A percentile compares a stretch with the other conserved stretches of the same genome.
These are phyloP conservation scores for Rhazya stricta DNA, from an alignment of 257 asterid genomes.

Conservation along the genomic window DNA sequence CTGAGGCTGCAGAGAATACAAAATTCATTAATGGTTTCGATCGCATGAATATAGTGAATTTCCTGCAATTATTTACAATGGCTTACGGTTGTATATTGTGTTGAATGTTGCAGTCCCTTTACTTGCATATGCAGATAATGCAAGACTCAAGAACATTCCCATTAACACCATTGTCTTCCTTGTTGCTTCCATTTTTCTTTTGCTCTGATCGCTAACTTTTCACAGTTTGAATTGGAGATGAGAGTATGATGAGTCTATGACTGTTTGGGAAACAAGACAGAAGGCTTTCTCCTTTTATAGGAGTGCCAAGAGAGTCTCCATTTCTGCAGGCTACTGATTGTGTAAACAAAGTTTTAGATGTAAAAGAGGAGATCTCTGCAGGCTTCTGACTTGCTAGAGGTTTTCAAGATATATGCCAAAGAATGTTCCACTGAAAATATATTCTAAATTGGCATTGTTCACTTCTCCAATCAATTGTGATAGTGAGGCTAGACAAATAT, in stretches of 20 bases:
- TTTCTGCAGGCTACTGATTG: too few species aligned
- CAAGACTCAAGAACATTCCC: neutral
- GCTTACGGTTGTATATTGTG: neutral
- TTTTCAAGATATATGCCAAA: too few species aligned
- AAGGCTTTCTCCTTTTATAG: too few species aligned
- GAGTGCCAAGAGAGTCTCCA: too few species aligned
- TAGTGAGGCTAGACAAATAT: too few species aligned
- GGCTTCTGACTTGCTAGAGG: too few species aligned
- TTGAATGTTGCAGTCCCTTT: neutral
- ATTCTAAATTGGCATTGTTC: too few species aligned
- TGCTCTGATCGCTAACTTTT: neutral
- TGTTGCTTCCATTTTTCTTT: neutral
- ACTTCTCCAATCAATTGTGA: too few species aligned
- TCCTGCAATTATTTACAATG: neutral
- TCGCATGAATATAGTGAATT: neutral
- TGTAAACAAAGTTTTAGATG: too few species aligned
- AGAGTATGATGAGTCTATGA: too few species aligned
- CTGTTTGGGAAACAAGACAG: neutral
- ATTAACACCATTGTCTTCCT: neutral
- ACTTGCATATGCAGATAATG: neutral
- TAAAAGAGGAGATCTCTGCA: too few species aligned
- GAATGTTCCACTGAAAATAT: too few species aligned
- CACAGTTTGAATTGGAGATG: neutral
- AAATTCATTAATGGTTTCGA: neutral
- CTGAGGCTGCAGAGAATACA: conserved; percentile 33